A percentile compares a stretch with the other conserved stretches of the same genome.
Conservation (phyloP, 2,329 filamentous ascomycete genomes). For the Rhynchosporium secalis region DNA sequence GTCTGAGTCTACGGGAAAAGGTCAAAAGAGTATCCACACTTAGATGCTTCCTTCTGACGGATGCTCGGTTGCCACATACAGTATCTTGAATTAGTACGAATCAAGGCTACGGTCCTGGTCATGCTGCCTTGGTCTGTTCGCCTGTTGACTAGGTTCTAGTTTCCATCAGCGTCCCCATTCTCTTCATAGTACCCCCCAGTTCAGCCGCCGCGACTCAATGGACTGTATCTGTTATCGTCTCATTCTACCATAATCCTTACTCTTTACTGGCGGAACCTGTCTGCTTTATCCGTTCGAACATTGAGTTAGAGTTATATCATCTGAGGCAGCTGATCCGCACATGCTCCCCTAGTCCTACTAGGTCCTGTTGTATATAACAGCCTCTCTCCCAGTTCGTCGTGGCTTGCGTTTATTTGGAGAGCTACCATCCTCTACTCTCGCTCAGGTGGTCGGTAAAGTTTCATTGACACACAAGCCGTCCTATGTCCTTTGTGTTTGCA, state of each 20-base stretch:
- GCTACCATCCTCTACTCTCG: slow-evolving; percentile 16
- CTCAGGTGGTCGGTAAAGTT: slow-evolving; percentile 18
- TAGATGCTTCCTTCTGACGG: slow-evolving; percentile 18
- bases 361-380: slow-evolving; percentile 29
- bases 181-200: slow-evolving; percentile 25
- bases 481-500: background rate
- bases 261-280: slow-evolving; percentile 27
- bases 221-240: slow-evolving; percentile 23
- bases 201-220: slow-evolving; percentile 33
- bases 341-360: slow-evolving; percentile 16
- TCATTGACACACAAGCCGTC: background rate
- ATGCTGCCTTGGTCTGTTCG: slow-evolving; percentile 17
- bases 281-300: slow-evolving; percentile 34
- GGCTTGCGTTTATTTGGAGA: slow-evolving; percentile 11
- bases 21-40: slow-evolving; percentile 19
- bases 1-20: slow-evolving; percentile 22
- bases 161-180: slow-evolving; percentile 22
- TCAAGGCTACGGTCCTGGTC: background rate
- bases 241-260: slow-evolving; percentile 21
- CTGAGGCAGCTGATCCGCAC: slow-evolving; percentile 34
- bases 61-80: slow-evolving; percentile 26
- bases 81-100: background rate
- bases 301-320: slow-evolving; percentile 35
- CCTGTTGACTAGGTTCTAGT: slow-evolving; percentile 16
- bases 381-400: slow-evolving; percentile 15